Percentiles rank a stretch among this genome's conserved stretches.
These are phyloP conservation scores for Alternaria metachromatica DNA, from an alignment of 2,329 filamentous ascomycete species.

Conservation along the genomic window DNA sequence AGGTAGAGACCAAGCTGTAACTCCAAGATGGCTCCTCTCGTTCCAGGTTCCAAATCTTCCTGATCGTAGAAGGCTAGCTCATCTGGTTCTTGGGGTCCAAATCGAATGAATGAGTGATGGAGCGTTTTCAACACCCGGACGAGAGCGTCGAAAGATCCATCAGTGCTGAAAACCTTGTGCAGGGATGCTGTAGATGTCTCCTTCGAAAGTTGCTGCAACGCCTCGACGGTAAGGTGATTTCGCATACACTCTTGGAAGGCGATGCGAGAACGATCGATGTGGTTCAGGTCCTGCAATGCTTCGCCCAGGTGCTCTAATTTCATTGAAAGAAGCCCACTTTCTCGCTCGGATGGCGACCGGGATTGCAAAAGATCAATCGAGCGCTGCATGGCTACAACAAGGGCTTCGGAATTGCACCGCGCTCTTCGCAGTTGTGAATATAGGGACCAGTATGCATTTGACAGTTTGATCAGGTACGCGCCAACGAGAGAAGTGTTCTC, in stretches of 20 bases:
- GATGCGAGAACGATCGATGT: slow-evolving; percentile 63
- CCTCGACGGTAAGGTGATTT: slow-evolving; percentile 65
- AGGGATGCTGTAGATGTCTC: slow-evolving; percentile 60
- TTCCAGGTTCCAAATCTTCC: slow-evolving; percentile 26
- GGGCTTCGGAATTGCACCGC: slow-evolving; percentile 52
- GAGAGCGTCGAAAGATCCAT: slow-evolving; percentile 59
- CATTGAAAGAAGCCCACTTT: slow-evolving; percentile 64
- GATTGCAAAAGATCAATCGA: slow-evolving; percentile 69
- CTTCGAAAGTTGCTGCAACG: slow-evolving; percentile 61
- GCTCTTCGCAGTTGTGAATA: slow-evolving; percentile 60
- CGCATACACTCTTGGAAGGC: slow-evolving; percentile 68
- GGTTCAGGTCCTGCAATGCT: slow-evolving; percentile 61
- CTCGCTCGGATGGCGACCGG: slow-evolving; percentile 62
- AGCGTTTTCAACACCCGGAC: slow-evolving; percentile 67
- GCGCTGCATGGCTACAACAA: slow-evolving; percentile 65
- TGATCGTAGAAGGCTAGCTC: slow-evolving; percentile 56
- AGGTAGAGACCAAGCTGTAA: slow-evolving; percentile 48
- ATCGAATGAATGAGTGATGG: slow-evolving; percentile 58
- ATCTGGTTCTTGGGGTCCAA: slow-evolving; percentile 56
- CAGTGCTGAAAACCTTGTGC: slow-evolving; percentile 60
- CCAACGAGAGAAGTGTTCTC: slow-evolving; percentile 22
- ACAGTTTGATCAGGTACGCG: slow-evolving; percentile 66
- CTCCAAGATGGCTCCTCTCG: slow-evolving; percentile 52
- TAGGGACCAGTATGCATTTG: slow-evolving; percentile 73
- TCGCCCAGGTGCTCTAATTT: slow-evolving; percentile 74